These are phyloP conservation scores for Globisporangium sylvaticum DNA, from an alignment of 352 stramenopile genomes.

Conservation along the genomic window DNA sequence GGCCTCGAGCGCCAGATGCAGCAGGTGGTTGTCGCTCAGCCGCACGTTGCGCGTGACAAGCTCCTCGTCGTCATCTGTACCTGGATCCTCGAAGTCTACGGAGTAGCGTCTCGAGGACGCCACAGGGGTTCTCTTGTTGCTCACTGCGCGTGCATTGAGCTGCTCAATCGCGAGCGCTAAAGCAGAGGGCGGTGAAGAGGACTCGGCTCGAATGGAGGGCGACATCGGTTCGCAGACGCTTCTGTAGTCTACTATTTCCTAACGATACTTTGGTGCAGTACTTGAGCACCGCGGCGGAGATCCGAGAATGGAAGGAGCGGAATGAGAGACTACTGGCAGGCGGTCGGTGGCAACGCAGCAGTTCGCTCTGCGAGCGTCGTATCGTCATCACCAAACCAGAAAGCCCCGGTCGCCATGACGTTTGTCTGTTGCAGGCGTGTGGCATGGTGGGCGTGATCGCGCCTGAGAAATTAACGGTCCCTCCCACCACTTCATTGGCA, in stretches of 20 bases:
- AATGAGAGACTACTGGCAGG: not conserved
- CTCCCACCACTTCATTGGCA: no score
- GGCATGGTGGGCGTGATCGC: no score
- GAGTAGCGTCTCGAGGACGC: not conserved
- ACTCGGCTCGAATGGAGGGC: not conserved
- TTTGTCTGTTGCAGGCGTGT: no score
- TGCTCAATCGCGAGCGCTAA: not conserved
- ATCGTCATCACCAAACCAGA: not conserved
- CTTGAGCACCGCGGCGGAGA: not conserved
- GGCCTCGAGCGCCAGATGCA: slow-evolving; percentile 28
- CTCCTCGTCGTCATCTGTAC: not conserved
- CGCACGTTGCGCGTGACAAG: slow-evolving; percentile 11
- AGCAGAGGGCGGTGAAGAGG: not conserved
- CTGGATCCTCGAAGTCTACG: not conserved
- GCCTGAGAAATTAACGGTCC: no score
- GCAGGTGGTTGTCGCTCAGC: slow-evolving; percentile 36
- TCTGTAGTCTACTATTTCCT: not conserved
- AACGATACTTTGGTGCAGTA: not conserved
- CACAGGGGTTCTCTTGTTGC: not conserved
- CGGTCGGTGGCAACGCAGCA: not conserved
- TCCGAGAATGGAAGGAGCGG: not conserved
- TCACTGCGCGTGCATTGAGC: no score
- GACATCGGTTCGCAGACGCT: not conserved
- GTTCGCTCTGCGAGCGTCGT: not conserved
- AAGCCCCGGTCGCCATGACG: no score